phyloP scores from a whole-genome alignment of 768 basidiomycete species.

The Mrakia gelida region DNA sequence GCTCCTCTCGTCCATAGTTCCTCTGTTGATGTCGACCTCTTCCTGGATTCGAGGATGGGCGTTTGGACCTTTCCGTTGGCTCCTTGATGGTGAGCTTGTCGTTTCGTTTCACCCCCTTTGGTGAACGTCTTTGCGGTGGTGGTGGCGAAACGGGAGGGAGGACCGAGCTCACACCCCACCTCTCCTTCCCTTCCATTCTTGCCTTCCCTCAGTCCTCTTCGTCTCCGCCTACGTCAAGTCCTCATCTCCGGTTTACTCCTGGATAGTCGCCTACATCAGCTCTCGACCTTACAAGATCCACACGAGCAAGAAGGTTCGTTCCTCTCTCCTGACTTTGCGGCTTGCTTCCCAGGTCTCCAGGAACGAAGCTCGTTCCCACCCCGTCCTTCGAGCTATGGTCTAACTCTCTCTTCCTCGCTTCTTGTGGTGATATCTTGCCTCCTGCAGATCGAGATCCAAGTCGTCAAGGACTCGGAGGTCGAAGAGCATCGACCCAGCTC shows the following conservation, averaged over 20 bases:
- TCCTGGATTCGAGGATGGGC: constrained; percentile 6
- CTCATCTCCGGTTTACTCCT: not conserved
- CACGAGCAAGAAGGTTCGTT: not conserved
- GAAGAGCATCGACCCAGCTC: not conserved
- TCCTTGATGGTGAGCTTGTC: not conserved
- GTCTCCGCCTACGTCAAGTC: not conserved
- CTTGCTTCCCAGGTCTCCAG: too few relatives aligned
- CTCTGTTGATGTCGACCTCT: not conserved
- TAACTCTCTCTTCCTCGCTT: too few relatives aligned
- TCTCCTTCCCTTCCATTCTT: not conserved
- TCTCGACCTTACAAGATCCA: not conserved
- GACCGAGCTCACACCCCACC: constrained; percentile 10
- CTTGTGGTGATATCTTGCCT: too few relatives aligned
- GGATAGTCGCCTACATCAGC: constrained; percentile 14
- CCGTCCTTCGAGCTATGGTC: too few relatives aligned
- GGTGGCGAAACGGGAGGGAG: not conserved
- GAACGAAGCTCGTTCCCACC: too few relatives aligned
- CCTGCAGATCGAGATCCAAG: constrained; percentile 9
- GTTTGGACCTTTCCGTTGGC: constrained; percentile 5
- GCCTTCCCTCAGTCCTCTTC: not conserved
- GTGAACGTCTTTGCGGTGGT: not conserved
- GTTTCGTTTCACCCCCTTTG: too few relatives aligned
- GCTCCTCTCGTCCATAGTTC: not conserved
- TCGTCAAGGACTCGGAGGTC: constrained; percentile 1
- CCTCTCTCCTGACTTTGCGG: too few relatives aligned